Conservation (phyloP, 805 yeast species). For the Candida manassasensis region DNA sequence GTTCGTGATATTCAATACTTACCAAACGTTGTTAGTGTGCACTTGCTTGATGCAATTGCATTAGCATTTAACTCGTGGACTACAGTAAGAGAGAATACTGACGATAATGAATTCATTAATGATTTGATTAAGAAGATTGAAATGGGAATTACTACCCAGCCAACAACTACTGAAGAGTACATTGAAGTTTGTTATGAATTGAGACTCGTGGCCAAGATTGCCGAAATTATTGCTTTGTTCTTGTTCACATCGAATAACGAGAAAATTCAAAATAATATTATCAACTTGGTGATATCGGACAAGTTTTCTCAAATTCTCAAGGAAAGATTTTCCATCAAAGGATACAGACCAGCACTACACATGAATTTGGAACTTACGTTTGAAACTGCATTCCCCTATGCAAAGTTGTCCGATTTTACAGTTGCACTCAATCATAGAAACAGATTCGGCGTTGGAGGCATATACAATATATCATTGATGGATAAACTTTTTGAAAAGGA, state of each 20-base stretch:
- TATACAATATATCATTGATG: slow-evolving; percentile 59
- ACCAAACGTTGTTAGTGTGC: slow-evolving; percentile 62
- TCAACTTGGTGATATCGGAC: slow-evolving; percentile 34
- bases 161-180: slow-evolving; percentile 16
- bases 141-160: slow-evolving; percentile 12
- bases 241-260: slow-evolving; percentile 54
- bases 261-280: slow-evolving; percentile 38
- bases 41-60: slow-evolving; percentile 67
- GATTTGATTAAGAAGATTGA: slow-evolving; percentile 34
- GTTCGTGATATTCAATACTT: slow-evolving; percentile 47
- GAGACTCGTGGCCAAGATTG: slow-evolving; percentile 59
- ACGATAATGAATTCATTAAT: slow-evolving; percentile 45
- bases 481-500: slow-evolving; percentile 50
- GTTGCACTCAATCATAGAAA: slow-evolving; percentile 42
- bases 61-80: slow-evolving; percentile 78
- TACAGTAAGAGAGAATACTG: slow-evolving; percentile 48
- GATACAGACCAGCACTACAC: slow-evolving; percentile 45
- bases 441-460: slow-evolving; percentile 47
- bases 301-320: slow-evolving; percentile 29
- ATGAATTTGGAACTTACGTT: slow-evolving; percentile 43
- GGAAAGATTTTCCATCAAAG: slow-evolving; percentile 37
- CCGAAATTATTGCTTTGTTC: slow-evolving; percentile 71
- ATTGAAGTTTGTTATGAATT: slow-evolving; percentile 48
- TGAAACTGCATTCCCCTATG: slow-evolving; percentile 42
- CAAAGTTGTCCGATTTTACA: slow-evolving; percentile 48